Base-by-base conservation (phyloP, 495 filamentous ascomycete genomes). In the Immersiella caudata region DNA sequence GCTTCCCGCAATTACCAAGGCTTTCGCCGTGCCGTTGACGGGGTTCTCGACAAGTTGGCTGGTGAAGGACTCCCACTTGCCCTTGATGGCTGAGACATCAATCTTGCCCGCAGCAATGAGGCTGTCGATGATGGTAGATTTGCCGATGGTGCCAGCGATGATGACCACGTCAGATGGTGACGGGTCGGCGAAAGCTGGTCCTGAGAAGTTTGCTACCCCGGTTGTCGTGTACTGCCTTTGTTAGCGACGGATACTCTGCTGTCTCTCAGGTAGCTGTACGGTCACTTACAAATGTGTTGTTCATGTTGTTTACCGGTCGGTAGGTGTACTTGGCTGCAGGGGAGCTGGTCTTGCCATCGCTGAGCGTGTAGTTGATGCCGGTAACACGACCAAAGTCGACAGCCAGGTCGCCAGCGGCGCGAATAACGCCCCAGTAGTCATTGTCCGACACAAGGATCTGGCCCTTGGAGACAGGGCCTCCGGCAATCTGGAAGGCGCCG, bases 331-430 rank as follows among this genome's bases (percentile, higher is more conserved):
- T 27, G 8, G 77, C 78, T 11, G 79, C 71, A 20, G 52, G n/a
- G 20, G 80, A 72, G 36, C 70, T 70, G 26, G 71, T 78, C 52
- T 81, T 75, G 67, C 83, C 82, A 29, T 81, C 82, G 65, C 81
- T 81, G 46, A 88, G 72, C 18, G 82, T 84, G 65, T 89, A 83
- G 70, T 88, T 87, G 40, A 78, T 80, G 22, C 88, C 87, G 11
- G 88, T 90, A 3, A 91, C 89, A 18, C 85, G 83, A 12, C 88
- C 86, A 77, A 93, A 91, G 78, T 93, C 91, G n/a, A 79, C 74
- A 0, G 89, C 85, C 1, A 93, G 80, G 70, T 90, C 87, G 25
- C 84, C 78, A 11, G 86, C 88, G 9, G 88, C 91, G 46, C 89
- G 83, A 60, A 91, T 83, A 21, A 92, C 88, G 51, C 89, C 90